phyloP scores from a whole-genome alignment of 2,329 filamentous ascomycete genomes.

The Ceratocystis smalleyi region DNA sequence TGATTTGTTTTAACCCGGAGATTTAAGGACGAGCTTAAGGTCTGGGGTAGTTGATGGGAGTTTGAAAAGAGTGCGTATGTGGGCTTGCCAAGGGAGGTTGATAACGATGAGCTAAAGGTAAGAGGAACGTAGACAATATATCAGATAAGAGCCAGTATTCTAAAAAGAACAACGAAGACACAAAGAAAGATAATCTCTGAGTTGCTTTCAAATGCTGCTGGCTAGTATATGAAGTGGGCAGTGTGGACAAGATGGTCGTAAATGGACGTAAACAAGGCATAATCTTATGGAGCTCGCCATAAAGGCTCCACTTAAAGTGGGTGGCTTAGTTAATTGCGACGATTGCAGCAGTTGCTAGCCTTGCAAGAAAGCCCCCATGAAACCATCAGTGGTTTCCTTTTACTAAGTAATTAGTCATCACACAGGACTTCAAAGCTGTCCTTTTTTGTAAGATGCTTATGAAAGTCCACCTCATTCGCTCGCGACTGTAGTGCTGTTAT shows the following conservation, averaged over 20 bases:
- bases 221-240: background rate
- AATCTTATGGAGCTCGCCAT: background rate
- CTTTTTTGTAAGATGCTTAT: background rate
- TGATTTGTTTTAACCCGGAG: background rate
- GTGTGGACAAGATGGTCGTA: background rate
- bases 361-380: background rate
- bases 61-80: background rate
- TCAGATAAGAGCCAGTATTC: background rate
- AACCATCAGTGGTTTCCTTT: background rate
- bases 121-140: background rate
- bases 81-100: background rate
- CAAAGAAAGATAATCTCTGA: background rate
- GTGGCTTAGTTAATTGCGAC: constrained; percentile 3
- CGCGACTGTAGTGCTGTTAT: background rate
- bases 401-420: background rate
- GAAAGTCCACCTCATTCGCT: background rate
- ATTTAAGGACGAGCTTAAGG: background rate
- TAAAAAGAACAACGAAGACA: background rate
- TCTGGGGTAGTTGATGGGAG: background rate
- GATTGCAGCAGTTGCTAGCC: background rate
- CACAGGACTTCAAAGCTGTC: background rate
- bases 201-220: background rate
- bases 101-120: background rate
- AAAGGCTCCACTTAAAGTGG: background rate
- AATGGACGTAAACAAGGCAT: background rate